phyloP scores from a whole-genome alignment of 1,284 basidiomycete genomes.

The Meripilus lineatus region DNA sequence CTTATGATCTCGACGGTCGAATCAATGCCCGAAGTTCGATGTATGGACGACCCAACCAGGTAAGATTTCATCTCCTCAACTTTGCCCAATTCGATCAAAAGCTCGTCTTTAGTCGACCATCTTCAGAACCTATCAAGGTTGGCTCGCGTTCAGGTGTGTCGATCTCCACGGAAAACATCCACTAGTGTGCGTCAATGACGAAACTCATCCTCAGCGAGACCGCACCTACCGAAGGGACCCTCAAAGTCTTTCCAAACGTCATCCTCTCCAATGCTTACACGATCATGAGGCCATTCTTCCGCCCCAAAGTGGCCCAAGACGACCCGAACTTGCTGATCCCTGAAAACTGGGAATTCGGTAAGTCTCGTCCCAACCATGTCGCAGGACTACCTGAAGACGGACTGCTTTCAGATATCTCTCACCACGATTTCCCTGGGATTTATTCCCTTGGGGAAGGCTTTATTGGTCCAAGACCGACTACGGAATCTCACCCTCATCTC shows the following conservation, averaged over 20 bases:
- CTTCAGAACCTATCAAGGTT: slow-evolving; percentile 81
- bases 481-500: slow-evolving; percentile 61
- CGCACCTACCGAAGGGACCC: slow-evolving; percentile 71
- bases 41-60: slow-evolving; percentile 56
- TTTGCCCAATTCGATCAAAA: background rate
- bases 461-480: slow-evolving; percentile 48
- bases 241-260: slow-evolving; percentile 76
- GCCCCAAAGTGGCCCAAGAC: slow-evolving; percentile 36
- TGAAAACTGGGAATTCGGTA: slow-evolving; percentile 72
- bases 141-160: slow-evolving; percentile 58
- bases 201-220: slow-evolving; percentile 46
- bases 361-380: slow-evolving; percentile 10
- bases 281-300: slow-evolving; percentile 84
- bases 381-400: background rate
- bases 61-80: slow-evolving; percentile 14
- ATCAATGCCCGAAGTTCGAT: slow-evolving; percentile 56
- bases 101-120: slow-evolving; percentile 45
- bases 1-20: slow-evolving; percentile 61
- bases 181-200: background rate
- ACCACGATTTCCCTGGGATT: slow-evolving; percentile 58
- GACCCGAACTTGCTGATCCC: slow-evolving; percentile 41
- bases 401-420: slow-evolving; percentile 41
- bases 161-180: no score
- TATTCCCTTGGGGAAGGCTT: slow-evolving; percentile 37
- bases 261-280: slow-evolving; percentile 73